Evolutionary conservation across 2,329 filamentous ascomycete species (phyloP).

Genomic region (Ophiosphaerella korrae): DNA sequence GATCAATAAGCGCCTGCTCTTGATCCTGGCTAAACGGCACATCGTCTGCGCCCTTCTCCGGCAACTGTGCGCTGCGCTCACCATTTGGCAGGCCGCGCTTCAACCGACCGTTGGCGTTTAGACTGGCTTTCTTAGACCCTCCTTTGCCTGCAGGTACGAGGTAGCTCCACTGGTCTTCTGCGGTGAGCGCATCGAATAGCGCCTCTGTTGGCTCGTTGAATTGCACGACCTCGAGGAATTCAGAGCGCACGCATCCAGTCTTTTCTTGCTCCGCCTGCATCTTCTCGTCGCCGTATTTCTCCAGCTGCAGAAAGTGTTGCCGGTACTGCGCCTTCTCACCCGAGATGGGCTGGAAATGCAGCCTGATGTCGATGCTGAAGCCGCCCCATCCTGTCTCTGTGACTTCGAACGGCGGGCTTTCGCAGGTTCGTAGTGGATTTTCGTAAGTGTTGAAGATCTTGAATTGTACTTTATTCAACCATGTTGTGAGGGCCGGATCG

Average conservation of each 20-base stretch:
- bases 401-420: slow-evolving; percentile 81
- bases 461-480: slow-evolving; percentile 96
- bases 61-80: slow-evolving; percentile 44
- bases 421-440: slow-evolving; percentile 78
- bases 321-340: slow-evolving; percentile 95
- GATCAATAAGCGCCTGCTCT: slow-evolving; percentile 38
- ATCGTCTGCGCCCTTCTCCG: slow-evolving; percentile 40
- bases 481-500: slow-evolving; percentile 85
- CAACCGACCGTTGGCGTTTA: slow-evolving; percentile 39
- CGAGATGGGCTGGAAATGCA: slow-evolving; percentile 88
- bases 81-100: slow-evolving; percentile 43
- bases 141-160: slow-evolving; percentile 49
- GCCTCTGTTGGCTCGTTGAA: slow-evolving; percentile 97
- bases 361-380: slow-evolving; percentile 93
- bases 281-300: slow-evolving; percentile 77
- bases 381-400: slow-evolving; percentile 97
- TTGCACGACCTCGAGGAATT: slow-evolving; percentile 90
- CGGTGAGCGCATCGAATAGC: slow-evolving; percentile 86
- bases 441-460: slow-evolving; percentile 97
- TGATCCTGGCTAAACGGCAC: slow-evolving; percentile 45
- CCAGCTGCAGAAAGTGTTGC: slow-evolving; percentile 88
- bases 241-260: slow-evolving; percentile 69
- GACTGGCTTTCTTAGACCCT: slow-evolving; percentile 46
- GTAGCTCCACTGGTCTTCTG: slow-evolving; percentile 65
- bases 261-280: slow-evolving; percentile 65